These are phyloP conservation scores for Beauveria brongniartii DNA, from an alignment of 2,329 filamentous ascomycete genomes.

Conservation along the genomic window DNA sequence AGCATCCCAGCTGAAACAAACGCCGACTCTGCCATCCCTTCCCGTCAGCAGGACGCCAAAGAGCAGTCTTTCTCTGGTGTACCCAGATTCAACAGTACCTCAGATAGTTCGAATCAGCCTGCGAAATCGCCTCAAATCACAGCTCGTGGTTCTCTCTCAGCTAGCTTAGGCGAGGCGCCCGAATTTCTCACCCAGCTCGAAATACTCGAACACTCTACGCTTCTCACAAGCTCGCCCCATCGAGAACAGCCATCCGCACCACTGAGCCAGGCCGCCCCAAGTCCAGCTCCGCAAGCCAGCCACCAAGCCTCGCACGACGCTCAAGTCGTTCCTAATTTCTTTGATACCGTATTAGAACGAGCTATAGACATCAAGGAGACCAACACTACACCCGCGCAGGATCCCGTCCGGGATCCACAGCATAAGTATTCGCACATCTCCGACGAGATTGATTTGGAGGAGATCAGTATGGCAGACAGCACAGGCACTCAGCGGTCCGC, in stretches of 20 bases:
- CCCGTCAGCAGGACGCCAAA: not conserved
- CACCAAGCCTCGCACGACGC: slow-evolving; percentile 19
- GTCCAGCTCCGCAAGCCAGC: not conserved
- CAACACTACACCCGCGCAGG: not conserved
- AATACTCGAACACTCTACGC: not conserved
- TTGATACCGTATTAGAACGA: slow-evolving; percentile 13
- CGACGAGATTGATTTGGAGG: not conserved
- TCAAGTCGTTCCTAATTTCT: slow-evolving; percentile 17
- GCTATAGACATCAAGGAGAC: slow-evolving; percentile 14
- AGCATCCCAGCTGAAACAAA: not conserved
- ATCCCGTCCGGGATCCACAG: not conserved
- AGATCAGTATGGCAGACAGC: not conserved
- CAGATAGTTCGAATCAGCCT: not conserved
- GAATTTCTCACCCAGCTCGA: not conserved
- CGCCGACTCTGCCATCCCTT: not conserved
- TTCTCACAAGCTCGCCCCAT: not conserved
- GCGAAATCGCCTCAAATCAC: not conserved
- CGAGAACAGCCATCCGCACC: not conserved
- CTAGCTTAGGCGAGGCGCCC: not conserved
- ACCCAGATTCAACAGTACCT: not conserved
- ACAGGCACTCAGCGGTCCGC: slow-evolving; percentile 6
- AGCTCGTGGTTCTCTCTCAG: not conserved
- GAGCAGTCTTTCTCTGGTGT: not conserved
- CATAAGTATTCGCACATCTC: not conserved
- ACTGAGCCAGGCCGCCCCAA: not conserved